Evolutionary conservation across 352 stramenopile genomes (phyloP).

Genomic region (Pythium insidiosum): DNA sequence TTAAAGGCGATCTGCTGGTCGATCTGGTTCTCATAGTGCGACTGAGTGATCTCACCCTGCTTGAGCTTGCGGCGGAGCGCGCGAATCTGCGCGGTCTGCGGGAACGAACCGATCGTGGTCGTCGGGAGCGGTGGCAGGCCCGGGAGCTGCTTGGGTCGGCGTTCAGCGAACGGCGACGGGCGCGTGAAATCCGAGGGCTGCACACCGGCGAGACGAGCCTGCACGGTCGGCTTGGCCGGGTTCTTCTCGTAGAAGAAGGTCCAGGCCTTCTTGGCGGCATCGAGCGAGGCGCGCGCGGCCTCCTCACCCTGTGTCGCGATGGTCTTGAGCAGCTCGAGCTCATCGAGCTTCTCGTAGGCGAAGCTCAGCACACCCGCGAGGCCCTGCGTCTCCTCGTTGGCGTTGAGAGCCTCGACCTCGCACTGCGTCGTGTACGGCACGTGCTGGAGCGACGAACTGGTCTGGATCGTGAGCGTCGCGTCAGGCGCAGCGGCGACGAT

Average conservation of each 20-base stretch:
- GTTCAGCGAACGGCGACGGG: constrained; percentile 69
- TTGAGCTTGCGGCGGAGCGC: constrained; percentile 45
- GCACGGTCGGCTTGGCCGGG: constrained; percentile 55
- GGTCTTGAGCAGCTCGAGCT: constrained; percentile 81
- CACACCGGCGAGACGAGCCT: constrained; percentile 49
- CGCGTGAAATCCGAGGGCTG: constrained; percentile 75
- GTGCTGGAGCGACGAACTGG: constrained; percentile 87
- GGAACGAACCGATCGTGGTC: constrained; percentile 93
- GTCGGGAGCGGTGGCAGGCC: constrained; percentile 79
- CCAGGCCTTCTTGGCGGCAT: constrained; percentile 57
- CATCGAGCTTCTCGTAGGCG: constrained; percentile 85
- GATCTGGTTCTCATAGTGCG: constrained; percentile 76
- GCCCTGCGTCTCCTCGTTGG: constrained; percentile 47
- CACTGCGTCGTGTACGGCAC: constrained; percentile 83
- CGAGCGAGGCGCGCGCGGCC: constrained; percentile 34
- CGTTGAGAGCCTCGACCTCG: constrained; percentile 60
- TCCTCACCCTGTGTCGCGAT: constrained; percentile 54
- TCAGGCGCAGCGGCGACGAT: constrained; percentile 35
- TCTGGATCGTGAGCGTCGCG: constrained; percentile 71
- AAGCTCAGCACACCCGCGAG: constrained; percentile 80
- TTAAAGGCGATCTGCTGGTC: constrained; percentile 90
- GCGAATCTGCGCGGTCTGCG: constrained; percentile 88
- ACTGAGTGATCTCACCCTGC: constrained; percentile 34
- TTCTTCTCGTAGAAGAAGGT: constrained; percentile 79
- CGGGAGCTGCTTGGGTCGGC: constrained; percentile 62